Base-by-base conservation (phyloP, 805 yeast genomes). In the Suhomyces tanzawaensis region DNA sequence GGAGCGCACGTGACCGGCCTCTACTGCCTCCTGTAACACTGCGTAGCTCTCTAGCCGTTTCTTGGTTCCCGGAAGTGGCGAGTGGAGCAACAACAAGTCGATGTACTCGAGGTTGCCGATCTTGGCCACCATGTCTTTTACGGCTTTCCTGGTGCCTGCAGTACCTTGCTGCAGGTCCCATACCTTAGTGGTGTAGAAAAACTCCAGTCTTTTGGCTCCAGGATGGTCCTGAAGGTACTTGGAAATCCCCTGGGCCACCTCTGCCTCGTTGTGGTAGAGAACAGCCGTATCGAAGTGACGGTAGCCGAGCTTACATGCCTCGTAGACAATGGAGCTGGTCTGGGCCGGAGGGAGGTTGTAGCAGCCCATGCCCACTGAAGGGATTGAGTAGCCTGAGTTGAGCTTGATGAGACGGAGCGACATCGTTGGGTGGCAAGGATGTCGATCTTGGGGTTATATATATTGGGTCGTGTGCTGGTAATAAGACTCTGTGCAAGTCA, bases 241-340 rank as follows among this genome's bases (percentile, higher is more conserved):
- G 8, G 37, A 45, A 36, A 82, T 74, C 4, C 82, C 93, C 36
- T 70, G 66, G 22, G 95, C 89, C 11, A 82, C 82, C 46, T 74
- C 79, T 13, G 59, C 67, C 58, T 86, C 95, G 54, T 81, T 82
- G 2, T 75, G 75, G 57, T 85, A 85, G 42, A 72, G 69, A 55
- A 77, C 76, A 3, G 93, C 93, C 7, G 89, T 78, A 57, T 85
- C 95, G 48, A 85, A 80, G 55, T 81, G 87, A 44, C 81, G 72
- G 58, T 81, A 81, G 8, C 90, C 90, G 7, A 69, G 65, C 52
- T 77, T 69, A 42, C 82, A 64, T 11, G 90, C 91, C 29, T 73
- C 68, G 46, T 68, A 69, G 11, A 82, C 82, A 18, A 72, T 54
- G 6, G 60, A 53, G 1, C 57, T 45, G 1, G 77, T 71, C 17